These are phyloP conservation scores for Ramaria rubella DNA, from an alignment of 768 basidiomycete species.

Conservation along the genomic window DNA sequence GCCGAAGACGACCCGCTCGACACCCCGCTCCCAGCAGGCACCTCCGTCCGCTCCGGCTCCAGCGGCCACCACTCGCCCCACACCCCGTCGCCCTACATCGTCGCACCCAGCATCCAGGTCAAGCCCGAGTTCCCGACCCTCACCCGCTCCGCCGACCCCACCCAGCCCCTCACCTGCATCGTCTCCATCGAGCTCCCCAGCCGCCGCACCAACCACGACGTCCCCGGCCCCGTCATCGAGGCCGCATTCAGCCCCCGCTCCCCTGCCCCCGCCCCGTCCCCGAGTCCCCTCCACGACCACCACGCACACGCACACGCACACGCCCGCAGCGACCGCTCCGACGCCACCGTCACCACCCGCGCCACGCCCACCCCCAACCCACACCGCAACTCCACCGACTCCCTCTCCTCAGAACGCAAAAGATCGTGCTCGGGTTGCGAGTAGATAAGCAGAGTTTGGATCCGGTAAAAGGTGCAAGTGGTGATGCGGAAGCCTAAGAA, in stretches of 20 bases:
- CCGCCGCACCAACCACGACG: conserved; percentile 44
- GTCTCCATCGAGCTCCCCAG: conserved; percentile 89
- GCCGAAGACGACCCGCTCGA: conserved; percentile 85
- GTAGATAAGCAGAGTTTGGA: no score
- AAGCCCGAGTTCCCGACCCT: conserved; percentile 86
- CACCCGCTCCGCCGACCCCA: conserved; percentile 55
- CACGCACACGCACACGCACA: not conserved
- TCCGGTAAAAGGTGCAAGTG: no score
- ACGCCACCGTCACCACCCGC: conserved; percentile 7
- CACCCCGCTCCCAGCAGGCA: conserved; percentile 38
- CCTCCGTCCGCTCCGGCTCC: conserved; percentile 34
- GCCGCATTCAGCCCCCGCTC: not conserved
- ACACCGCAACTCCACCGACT: conserved; percentile 17
- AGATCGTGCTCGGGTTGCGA: no score
- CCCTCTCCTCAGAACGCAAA: conserved; percentile 19
- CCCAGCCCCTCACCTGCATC: conserved; percentile 88
- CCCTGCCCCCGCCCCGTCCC: conserved; percentile 19
- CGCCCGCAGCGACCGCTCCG: not conserved
- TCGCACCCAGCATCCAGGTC: conserved; percentile 90
- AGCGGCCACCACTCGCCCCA: conserved; percentile 39
- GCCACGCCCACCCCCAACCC: no score
- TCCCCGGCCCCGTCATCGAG: conserved; percentile 40
- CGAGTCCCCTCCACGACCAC: not conserved
- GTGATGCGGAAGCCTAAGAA: no score
- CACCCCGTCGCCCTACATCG: conserved; percentile 46